Evolutionary conservation across 768 basidiomycete species (phyloP), one percentile per base, ranked within the genome.

Genomic region (Suillus lakei): DNA sequence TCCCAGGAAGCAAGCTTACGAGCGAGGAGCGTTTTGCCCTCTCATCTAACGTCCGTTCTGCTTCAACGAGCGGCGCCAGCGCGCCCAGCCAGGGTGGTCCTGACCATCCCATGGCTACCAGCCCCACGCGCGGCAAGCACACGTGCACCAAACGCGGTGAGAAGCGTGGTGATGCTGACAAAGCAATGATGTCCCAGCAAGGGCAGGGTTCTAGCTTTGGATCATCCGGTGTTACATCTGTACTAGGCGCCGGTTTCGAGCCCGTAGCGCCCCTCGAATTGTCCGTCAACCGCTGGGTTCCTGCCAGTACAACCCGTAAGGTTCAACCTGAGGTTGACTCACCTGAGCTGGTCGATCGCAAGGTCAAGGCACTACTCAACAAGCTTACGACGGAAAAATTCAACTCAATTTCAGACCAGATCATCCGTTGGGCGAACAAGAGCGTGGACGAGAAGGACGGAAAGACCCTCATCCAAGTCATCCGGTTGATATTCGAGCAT

Each of bases 321-420:
- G 71, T 83, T 36, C 64, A 65, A 18, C 68, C 66, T 5, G 89
- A 92, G 55, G 77, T 80, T 15, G 91, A 93, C 54, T 89, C 92
- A 1, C 91, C 93, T 13, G 94, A 94, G 70, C 79, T 91, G 67
- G 93, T 98, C 34, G 95, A 97, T 70, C 91, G 95, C 61, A 97
- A 96, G 80, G 96, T 98, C 81, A 95, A 91, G 78, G 82, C 83
- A 61, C 81, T 98, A 64, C 89, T 99, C 71, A 97, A 98, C 86
- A 98, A 95, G 81, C 86, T 98, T 44, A 96, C 96, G 21, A 91
- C 95, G 88, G 95, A 99, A 82, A 92, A 91, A 70, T 98, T 98
- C 84, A 93, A 96, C 70, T 90, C 92, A 8, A 98, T 98, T 74
- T 96, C 96, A 3, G 89, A 93, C 74, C 95, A 99, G 77, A 97